Base-by-base conservation (phyloP, 164 flowering plant species). In the Dillenia turbinata region DNA sequence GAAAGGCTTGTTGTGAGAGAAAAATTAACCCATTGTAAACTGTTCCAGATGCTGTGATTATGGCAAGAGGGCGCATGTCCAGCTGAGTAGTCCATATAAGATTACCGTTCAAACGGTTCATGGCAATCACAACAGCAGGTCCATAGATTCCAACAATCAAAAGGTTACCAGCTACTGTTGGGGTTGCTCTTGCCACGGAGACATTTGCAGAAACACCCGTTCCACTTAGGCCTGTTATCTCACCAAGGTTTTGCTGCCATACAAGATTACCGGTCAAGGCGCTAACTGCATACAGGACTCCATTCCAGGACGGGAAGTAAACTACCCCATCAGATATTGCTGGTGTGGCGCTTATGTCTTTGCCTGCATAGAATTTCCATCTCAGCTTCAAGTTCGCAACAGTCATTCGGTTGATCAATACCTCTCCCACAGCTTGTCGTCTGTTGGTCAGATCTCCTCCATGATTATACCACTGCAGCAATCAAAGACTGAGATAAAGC, bases 291-390 rank as follows among this genome's bases (percentile, higher is more conserved):
- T 81, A 83, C 15, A 81, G 7, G 59, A 71, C 26, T 10, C 82
- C 85, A 49, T 83, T 76, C 84, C 88, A 83, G 8, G 74, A 66
- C 0, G 84, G 83, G 55, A 83, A 75, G 55, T 81, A 81, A 12
- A 79, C 71, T 0, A 65, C 66, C 17, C 77, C 77, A 50, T 74
- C 55, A 5, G 71, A 62, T 13, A 81, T 63, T 6, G 84, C 75
- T 9, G 88, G 88, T 1, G 85, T 81, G 0, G 85, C 85, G 1
- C 80, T 57, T 69, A 79, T 71, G 70, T 79, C 82, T 40, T 66
- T 76, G 12, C 84, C 82, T 0, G 79, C 78, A 6, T 47, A 16
- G 63, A 81, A 81, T 57, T 54, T 70, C 88, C 88, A 81, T 48
- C 61, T 78, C 22, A 76, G 47, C 2, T 16, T 56, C 47, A 84